Evolutionary conservation across 306 rosid genomes (phyloP).

Genomic region (Cucumis sativus): DNA sequence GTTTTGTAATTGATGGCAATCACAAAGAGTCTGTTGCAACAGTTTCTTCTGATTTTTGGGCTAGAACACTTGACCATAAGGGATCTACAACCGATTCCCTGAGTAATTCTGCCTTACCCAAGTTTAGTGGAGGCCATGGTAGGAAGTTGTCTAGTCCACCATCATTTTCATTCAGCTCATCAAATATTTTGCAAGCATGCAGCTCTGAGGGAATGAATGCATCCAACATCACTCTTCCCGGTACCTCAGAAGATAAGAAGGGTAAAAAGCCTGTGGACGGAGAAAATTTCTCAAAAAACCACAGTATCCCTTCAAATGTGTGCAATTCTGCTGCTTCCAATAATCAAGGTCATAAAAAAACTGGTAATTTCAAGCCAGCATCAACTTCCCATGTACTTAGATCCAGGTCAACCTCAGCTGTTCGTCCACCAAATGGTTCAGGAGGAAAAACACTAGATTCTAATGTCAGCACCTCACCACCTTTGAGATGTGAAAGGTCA

Average conservation of each 20-base stretch:
- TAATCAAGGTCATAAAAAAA: slow-evolving; percentile 15
- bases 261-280: slow-evolving; percentile 16
- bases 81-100: slow-evolving; percentile 17
- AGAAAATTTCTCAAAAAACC: slow-evolving; percentile 22
- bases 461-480: slow-evolving; percentile 20
- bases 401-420: slow-evolving; percentile 16
- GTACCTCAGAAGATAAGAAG: slow-evolving; percentile 9
- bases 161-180: slow-evolving; percentile 21
- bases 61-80: slow-evolving; percentile 25
- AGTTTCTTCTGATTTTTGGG: slow-evolving; percentile 64
- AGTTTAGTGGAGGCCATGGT: slow-evolving; percentile 13
- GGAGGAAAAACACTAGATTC: slow-evolving; percentile 25
- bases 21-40: slow-evolving; percentile 15
- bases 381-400: slow-evolving; percentile 26
- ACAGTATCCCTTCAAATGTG: slow-evolving; percentile 13
- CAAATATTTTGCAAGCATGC: slow-evolving; percentile 21
- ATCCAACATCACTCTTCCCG: slow-evolving; percentile 17
- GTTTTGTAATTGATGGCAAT: slow-evolving; percentile 7
- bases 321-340: slow-evolving; percentile 18
- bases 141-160: slow-evolving; percentile 23
- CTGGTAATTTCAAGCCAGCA: slow-evolving; percentile 6
- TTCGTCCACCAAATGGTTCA: slow-evolving; percentile 13
- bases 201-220: slow-evolving; percentile 18
- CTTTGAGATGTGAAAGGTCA: slow-evolving; percentile 24
- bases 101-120: slow-evolving; percentile 13